Evolutionary conservation across 768 basidiomycete genomes (phyloP), one percentile per base, ranked within the genome.

Genomic region (Paxillus rubicundulus): DNA sequence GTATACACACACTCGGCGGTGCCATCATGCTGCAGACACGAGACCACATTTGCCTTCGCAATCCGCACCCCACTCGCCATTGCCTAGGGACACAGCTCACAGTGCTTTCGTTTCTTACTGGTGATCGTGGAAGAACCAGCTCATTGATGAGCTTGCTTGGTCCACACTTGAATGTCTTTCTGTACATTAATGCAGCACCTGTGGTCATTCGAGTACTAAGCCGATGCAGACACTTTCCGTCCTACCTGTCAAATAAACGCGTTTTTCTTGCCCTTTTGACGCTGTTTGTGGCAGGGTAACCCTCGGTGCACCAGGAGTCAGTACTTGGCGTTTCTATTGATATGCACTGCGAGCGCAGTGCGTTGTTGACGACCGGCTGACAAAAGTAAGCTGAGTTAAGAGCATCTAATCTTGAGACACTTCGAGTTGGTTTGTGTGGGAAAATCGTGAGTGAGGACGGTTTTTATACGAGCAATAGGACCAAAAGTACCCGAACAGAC

Each of bases 191-290:
- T 52, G 50, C 65, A 70, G 74, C 67, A 63, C 55, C 45, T 47
- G 71, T 87, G 86, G 82, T 62, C 79, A 78, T 79, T 82, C 79
- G 85, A 87, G 86, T 86, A 88, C 86, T 88, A 87, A 85, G 74
- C 79, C 76, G 69, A 70, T 56, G 82, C 74, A 65, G 61, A 84
- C 74, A 80, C 72, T 12, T 14, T 44, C 13, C 30, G 32, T 17
- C 28, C 5, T 13, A 37, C 16, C 21, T 9, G 20, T 5, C 12
- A 46, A 7, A 47, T 27, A 30, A 30, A 21, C 40, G 8, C 10
- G 14, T n/a, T 38, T 20, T 20, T 9, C 36, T 14, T 2, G 10
- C 14, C 14, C 6, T 32, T 17, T 21, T 7, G 16, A n/a, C 21
- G 21, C 21, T 5, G 21, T 24, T 24, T 24, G 21, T 24, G 21